Conservation (phyloP, 768 basidiomycete species). For the Leccinum sublutescens region DNA sequence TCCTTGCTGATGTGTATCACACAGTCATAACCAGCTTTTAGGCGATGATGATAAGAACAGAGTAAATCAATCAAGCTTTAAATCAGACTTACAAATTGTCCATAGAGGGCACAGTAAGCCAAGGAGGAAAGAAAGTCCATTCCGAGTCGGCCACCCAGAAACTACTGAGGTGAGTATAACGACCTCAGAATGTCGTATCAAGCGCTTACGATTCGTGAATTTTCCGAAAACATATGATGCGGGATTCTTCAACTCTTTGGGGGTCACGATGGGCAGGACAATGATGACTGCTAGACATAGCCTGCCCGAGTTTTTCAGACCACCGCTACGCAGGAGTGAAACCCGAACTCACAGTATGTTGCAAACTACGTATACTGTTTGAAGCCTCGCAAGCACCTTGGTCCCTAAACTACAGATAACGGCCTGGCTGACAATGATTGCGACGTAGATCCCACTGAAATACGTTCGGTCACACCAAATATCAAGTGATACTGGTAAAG, state of each 20-base stretch:
- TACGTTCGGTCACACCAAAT: constrained; percentile 39
- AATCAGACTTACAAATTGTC: constrained; percentile 34
- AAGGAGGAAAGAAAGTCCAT: constrained; percentile 45
- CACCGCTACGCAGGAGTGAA: neutral
- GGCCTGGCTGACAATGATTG: constrained; percentile 58
- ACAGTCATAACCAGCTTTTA: constrained; percentile 36
- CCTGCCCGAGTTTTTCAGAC: constrained; percentile 2
- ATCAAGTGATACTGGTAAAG: constrained; percentile 19
- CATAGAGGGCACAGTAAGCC: constrained; percentile 47
- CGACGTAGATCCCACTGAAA: constrained; percentile 58
- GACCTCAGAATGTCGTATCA: neutral
- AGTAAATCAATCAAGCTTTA: constrained; percentile 39
- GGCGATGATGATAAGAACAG: neutral
- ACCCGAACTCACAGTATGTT: constrained; percentile 36
- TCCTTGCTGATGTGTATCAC: constrained; percentile 54
- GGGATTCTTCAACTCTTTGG: constrained; percentile 55
- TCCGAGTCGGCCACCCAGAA: constrained; percentile 37
- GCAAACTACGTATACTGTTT: constrained; percentile 45
- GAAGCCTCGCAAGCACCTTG: constrained; percentile 60
- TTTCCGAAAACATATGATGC: constrained; percentile 59
- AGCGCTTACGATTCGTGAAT: constrained; percentile 50
- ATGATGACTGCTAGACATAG: constrained; percentile 40
- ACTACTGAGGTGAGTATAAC: constrained; percentile 18
- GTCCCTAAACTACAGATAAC: constrained; percentile 66
- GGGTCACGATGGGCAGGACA: constrained; percentile 61